Base-by-base conservation (phyloP, 2,329 filamentous ascomycete species). In the Macrophomina tecta region DNA sequence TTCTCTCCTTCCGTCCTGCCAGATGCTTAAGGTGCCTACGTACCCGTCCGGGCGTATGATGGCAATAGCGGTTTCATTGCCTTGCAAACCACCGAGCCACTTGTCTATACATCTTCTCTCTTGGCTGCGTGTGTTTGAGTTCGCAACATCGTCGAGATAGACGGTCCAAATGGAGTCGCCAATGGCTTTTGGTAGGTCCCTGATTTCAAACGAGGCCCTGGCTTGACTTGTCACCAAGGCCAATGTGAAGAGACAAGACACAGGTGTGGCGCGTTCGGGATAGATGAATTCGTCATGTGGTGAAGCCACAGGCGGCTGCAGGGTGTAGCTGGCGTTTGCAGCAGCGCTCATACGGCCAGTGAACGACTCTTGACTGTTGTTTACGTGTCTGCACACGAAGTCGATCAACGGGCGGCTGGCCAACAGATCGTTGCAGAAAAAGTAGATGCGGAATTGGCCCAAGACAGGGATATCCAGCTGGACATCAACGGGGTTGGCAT, bases 401-500 rank as follows among this genome's bases (percentile, higher is more conserved):
- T 85, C 80, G 32, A 93, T 80, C 77, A 91, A 91, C 1, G 80
- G 79, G 64, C 80, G 80, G 2, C 84, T 83, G 36, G 82, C 77
- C 58, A 82, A 75, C 63, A 83, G 81, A 71, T 91, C 84, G 72
- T 86, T 87, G 68, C 88, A 85, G 68, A 94, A 85, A 69, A 93
- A 84, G 75, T 91, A 93, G 52, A 93, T 86, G 56, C 90, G 86
- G 80, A 93, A 94, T 73, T 94, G 91, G 28, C 91, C 89, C 4
- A 93, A 81, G 77, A 92, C 86, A 1, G 91, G 91, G 52, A 93
- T 91, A 72, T 93, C 91, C 6, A 92, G 86, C 74, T 94, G 90
- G 34, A 93, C 81, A 70, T 93, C 89, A 45, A 93, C 87, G 0
- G 91, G 91, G 72, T 93, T 93, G 5, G 90, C 89, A 76, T 94